Conservation (phyloP, 2,329 filamentous ascomycete species). For the Alternaria viburni region DNA sequence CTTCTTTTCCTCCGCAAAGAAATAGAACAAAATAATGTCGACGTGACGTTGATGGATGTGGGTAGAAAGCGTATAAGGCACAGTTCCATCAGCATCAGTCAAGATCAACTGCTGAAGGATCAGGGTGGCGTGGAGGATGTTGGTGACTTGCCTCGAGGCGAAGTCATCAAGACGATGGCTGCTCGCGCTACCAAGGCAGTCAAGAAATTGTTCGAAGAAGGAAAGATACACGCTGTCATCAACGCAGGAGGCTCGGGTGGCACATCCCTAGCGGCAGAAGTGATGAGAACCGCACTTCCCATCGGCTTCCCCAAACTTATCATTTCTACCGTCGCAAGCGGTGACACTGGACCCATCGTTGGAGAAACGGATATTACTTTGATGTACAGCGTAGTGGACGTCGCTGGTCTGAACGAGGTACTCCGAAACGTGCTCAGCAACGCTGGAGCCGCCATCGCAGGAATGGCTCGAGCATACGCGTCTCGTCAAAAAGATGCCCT, state of each 20-base stretch:
- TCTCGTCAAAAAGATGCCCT: not conserved
- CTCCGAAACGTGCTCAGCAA: conserved; percentile 66
- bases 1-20: conserved; percentile 61
- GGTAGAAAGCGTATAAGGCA: conserved; percentile 56
- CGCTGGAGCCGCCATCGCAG: conserved; percentile 66
- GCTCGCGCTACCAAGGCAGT: conserved; percentile 55
- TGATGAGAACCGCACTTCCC: conserved; percentile 67
- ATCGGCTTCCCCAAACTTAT: conserved; percentile 74
- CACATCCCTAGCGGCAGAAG: conserved; percentile 64
- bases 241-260: conserved; percentile 68
- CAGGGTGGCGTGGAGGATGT: conserved; percentile 39
- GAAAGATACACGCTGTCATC: conserved; percentile 62
- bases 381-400: conserved; percentile 75
- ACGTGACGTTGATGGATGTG: conserved; percentile 62
- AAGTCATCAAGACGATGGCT: conserved; percentile 65
- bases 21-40: conserved; percentile 45
- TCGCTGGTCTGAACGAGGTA: conserved; percentile 69
- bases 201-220: conserved; percentile 45
- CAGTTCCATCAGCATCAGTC: conserved; percentile 56
- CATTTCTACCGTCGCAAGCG: conserved; percentile 72
- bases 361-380: conserved; percentile 72
- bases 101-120: conserved; percentile 50
- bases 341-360: conserved; percentile 68
- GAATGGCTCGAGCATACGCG: conserved; percentile 61
- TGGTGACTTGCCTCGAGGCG: conserved; percentile 55